Conservation (phyloP, 495 filamentous ascomycete genomes). For the Podospora comata region DNA sequence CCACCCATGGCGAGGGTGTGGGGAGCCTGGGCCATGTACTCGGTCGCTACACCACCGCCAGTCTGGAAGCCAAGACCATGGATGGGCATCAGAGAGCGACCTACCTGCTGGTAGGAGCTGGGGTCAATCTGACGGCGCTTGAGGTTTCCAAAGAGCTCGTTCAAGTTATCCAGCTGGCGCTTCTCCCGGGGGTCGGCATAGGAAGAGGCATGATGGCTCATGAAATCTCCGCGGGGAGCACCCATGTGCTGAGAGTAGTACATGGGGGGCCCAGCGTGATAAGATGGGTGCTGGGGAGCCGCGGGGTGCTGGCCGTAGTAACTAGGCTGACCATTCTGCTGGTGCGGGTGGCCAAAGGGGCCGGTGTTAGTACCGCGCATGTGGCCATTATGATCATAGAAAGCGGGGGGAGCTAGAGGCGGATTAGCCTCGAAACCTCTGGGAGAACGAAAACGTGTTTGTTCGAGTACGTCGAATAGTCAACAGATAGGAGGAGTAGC, state of each 20-base stretch:
- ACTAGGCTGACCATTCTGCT: conserved; percentile 46
- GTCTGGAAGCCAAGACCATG: conserved; percentile 67
- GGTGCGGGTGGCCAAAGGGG: conserved; percentile 51
- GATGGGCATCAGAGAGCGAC: conserved; percentile 71
- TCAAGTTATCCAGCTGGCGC: conserved; percentile 80
- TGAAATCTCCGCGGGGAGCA: conserved; percentile 42
- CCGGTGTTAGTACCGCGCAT: conserved; percentile 52
- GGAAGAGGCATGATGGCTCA: conserved; percentile 50
- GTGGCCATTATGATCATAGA: conserved; percentile 57
- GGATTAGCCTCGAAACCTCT: conserved; percentile 40
- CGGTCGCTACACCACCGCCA: conserved; percentile 58
- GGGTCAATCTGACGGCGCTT: conserved; percentile 89
- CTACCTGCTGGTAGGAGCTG: conserved; percentile 75
- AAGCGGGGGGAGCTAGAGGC: conserved; percentile 52
- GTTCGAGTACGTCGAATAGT: conserved; percentile 32
- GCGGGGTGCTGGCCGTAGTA: conserved; percentile 56
- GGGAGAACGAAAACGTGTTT: conserved; percentile 18
- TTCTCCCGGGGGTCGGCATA: conserved; percentile 63
- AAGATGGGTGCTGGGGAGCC: conserved; percentile 54
- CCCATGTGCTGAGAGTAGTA: conserved; percentile 65
- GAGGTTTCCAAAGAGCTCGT: conserved; percentile 88
- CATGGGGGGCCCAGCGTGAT: conserved; percentile 44
- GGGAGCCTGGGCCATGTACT: conserved; percentile 60
- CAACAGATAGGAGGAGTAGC: conserved; percentile 2
- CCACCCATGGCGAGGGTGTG: conserved; percentile 45